A percentile compares a stretch with the other conserved stretches of the same genome.
Conservation (phyloP, 345 rosid genomes). For the Excoecaria agallocha region DNA sequence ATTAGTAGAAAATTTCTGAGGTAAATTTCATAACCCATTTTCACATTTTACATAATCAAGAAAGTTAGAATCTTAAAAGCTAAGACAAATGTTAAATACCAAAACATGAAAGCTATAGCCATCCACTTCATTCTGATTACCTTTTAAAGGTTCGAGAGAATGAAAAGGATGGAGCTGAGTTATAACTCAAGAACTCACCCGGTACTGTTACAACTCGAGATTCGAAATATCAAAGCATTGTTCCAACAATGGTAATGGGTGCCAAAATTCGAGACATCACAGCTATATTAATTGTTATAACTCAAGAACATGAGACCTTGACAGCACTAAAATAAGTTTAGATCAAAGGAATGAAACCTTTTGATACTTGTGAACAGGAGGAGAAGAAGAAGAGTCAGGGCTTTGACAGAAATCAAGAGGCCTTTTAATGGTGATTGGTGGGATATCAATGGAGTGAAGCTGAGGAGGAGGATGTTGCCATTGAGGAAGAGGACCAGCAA, state of each 20-base stretch:
- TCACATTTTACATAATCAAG: conserved; percentile 17
- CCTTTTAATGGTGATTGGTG: conserved; percentile 58
- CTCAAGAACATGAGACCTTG: too few relatives aligned
- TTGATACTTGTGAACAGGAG: conserved; percentile 25
- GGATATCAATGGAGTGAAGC: conserved; percentile 55
- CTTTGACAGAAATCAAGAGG: conserved; percentile 25
- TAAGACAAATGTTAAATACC: conserved; percentile 18
- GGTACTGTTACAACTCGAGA: too few relatives aligned
- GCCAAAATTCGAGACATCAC: too few relatives aligned
- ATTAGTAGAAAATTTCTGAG: not conserved
- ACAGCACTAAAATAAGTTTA: not conserved
- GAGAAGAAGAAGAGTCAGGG: conserved; percentile 33
- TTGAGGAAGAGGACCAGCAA: conserved; percentile 77
- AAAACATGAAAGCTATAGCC: conserved; percentile 7
- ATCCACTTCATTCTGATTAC: conserved; percentile 22
- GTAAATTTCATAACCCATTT: conserved; percentile 25
- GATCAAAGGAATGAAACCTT: conserved; percentile 27
- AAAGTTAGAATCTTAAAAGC: conserved; percentile 28
- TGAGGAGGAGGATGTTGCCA: conserved; percentile 82
- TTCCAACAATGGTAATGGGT: too few relatives aligned
- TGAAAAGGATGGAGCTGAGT: conserved; percentile 23
- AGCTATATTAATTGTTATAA: too few relatives aligned
- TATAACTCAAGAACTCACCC: too few relatives aligned
- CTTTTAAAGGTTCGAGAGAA: conserved; percentile 1
- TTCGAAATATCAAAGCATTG: too few relatives aligned